Percentiles rank a stretch among this genome's conserved stretches.
phyloP scores from a whole-genome alignment of 2,329 filamentous ascomycete genomes.

The Calonectria pteridis region DNA sequence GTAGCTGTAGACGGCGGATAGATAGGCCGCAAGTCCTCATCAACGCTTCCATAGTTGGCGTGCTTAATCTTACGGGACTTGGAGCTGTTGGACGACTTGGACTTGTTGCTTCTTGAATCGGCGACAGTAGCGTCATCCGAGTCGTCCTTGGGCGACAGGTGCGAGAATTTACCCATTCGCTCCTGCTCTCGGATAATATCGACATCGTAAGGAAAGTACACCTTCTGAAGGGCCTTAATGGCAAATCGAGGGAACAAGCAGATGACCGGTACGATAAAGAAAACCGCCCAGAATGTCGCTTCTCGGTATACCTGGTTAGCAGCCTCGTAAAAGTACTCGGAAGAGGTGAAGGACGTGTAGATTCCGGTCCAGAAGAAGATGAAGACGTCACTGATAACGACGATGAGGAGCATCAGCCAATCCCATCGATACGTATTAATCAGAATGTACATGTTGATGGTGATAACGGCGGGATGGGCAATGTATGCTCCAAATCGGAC shows the following conservation, averaged over 20 bases:
- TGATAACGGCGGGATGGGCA: slow-evolving; percentile 84
- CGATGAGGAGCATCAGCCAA: slow-evolving; percentile 91
- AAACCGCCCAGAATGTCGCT: slow-evolving; percentile 88
- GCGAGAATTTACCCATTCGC: slow-evolving; percentile 82
- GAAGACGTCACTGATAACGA: slow-evolving; percentile 84
- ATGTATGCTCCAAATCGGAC: slow-evolving; percentile 89
- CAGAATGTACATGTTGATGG: slow-evolving; percentile 94
- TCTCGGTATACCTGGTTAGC: slow-evolving; percentile 84
- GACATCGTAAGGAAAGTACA: slow-evolving; percentile 92
- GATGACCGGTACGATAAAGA: slow-evolving; percentile 82
- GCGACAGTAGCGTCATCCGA: slow-evolving; percentile 53
- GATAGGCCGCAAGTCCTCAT: slow-evolving; percentile 92
- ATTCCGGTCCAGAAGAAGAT: slow-evolving; percentile 97
- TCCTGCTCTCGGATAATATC: slow-evolving; percentile 97
- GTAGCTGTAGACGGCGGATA: slow-evolving; percentile 93
- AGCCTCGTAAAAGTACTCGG: slow-evolving; percentile 77
- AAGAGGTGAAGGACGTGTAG: slow-evolving; percentile 70
- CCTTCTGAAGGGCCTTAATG: slow-evolving; percentile 90
- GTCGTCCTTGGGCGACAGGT: slow-evolving; percentile 63
- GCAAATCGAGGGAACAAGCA: slow-evolving; percentile 90
- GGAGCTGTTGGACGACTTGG: slow-evolving; percentile 71
- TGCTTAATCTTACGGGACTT: slow-evolving; percentile 64
- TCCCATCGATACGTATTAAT: slow-evolving; percentile 99
- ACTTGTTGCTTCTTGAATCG: slow-evolving; percentile 52
- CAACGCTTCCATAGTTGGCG: slow-evolving; percentile 72